A percentile compares a stretch with the other conserved stretches of the same genome.
Conservation (phyloP, 2,329 filamentous ascomycete genomes). For the Lachnellula arida region DNA sequence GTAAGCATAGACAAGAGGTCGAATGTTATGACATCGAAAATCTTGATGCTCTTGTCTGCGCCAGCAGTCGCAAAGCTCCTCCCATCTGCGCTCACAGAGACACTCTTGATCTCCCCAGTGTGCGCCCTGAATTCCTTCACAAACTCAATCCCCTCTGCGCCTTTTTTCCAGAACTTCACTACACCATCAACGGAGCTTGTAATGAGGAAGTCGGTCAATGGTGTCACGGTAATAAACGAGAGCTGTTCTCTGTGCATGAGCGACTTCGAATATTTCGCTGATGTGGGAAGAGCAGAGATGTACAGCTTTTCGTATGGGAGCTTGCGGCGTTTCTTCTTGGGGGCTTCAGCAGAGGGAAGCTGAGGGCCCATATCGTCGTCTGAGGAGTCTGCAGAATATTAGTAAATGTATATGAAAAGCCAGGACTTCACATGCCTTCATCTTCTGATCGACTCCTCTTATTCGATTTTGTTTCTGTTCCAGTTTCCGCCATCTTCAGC, state of each 20-base stretch:
- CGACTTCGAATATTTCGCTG: conserved; percentile 83
- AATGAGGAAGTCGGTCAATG: conserved; percentile 89
- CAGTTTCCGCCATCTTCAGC: conserved; percentile 19
- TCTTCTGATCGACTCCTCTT: conserved; percentile 54
- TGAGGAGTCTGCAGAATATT: conserved; percentile 50
- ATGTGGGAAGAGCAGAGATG: conserved; percentile 78
- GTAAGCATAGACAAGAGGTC: conserved; percentile 79
- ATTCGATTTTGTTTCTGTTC: conserved; percentile 36
- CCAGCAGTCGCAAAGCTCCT: conserved; percentile 91
- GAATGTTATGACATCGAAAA: conserved; percentile 80
- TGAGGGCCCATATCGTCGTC: conserved; percentile 93
- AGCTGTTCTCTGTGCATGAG: conserved; percentile 98
- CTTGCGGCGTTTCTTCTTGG: conserved; percentile 86
- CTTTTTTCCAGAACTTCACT: conserved; percentile 99
- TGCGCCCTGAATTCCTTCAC: conserved; percentile 97
- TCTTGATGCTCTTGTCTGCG: conserved; percentile 71
- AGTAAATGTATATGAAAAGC: conserved; percentile 1
- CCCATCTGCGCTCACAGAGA: conserved; percentile 84
- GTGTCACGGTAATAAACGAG: conserved; percentile 81
- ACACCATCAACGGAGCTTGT: conserved; percentile 93
- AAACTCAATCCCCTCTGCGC: conserved; percentile 85
- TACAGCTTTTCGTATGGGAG: conserved; percentile 95
- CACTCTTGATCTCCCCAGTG: conserved; percentile 74
- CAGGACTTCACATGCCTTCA: conserved; percentile 22
- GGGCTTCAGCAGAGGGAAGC: conserved; percentile 71